Evolutionary conservation across 331 rosid species (phyloP).

Genomic region (Acacia pycnantha): DNA sequence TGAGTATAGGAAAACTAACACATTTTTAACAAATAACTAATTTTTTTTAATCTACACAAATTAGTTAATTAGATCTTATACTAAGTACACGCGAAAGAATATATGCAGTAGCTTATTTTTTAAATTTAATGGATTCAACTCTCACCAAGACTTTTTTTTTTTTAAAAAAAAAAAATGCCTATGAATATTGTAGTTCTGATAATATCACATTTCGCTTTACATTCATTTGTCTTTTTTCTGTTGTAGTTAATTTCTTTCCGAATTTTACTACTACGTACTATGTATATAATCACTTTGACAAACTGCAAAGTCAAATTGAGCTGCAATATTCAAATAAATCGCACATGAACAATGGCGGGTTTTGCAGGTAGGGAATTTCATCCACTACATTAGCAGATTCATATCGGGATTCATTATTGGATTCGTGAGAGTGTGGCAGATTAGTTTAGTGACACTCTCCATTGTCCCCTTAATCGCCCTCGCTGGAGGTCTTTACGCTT

Average conservation of each 20-base stretch:
- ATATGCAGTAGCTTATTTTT: too few relatives aligned
- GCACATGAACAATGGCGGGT: background rate
- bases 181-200: background rate
- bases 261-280: background rate
- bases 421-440: conserved; percentile 93
- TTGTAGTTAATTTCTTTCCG: background rate
- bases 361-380: conserved; percentile 89
- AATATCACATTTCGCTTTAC: background rate
- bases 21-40: too few relatives aligned
- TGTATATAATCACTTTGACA: background rate
- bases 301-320: too few relatives aligned
- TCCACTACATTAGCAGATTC: conserved; percentile 92
- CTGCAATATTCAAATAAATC: background rate
- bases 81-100: too few relatives aligned
- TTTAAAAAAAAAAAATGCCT: background rate
- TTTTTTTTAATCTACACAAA: too few relatives aligned
- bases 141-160: background rate
- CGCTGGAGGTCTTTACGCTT: conserved; percentile 95
- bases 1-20: too few relatives aligned
- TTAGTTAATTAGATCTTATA: too few relatives aligned
- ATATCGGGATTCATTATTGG: conserved; percentile 79
- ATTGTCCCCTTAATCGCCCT: conserved; percentile 92
- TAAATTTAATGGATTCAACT: background rate
- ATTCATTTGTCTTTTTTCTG: background rate
- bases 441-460: conserved; percentile 90